Percentiles rank a stretch among this genome's conserved stretches.
Conservation (phyloP, 1,284 basidiomycete genomes). For the Takashimella tepidaria region DNA sequence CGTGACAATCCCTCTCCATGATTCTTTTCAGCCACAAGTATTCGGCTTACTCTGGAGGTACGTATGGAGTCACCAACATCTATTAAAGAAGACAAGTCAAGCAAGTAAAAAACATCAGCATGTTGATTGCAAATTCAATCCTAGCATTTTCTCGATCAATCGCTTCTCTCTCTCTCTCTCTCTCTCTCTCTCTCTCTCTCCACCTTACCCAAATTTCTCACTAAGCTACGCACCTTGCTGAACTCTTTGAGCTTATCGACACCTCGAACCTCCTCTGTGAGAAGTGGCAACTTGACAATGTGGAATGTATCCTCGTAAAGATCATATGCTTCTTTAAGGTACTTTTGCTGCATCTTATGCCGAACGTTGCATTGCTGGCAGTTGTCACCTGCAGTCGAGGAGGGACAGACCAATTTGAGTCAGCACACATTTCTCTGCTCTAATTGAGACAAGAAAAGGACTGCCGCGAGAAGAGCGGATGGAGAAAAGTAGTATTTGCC, state of each 20-base stretch:
- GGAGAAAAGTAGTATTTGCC: constrained; percentile 1
- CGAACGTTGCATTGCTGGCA: constrained; percentile 94
- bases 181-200: neutral
- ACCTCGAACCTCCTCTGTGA: constrained; percentile 95
- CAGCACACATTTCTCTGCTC: neutral
- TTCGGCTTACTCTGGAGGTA: constrained; percentile 19
- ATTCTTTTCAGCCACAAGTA: too few species aligned
- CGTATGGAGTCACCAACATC: constrained; percentile 26
- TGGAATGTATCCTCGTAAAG: constrained; percentile 97
- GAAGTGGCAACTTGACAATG: constrained; percentile 82
- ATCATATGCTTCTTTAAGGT: constrained; percentile 87
- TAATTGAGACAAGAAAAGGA: neutral
- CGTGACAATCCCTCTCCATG: too few species aligned
- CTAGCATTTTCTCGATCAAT: too few species aligned
- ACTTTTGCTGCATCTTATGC: constrained; percentile 97
- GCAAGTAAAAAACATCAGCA: too few species aligned
- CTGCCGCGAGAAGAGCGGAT: neutral
- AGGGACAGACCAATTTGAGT: neutral
- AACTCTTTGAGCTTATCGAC: constrained; percentile 88
- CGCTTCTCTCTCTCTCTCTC: neutral
- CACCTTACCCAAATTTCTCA: constrained; percentile 1
- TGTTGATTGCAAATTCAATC: too few species aligned
- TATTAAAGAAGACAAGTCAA: too few species aligned
- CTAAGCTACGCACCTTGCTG: constrained; percentile 60
- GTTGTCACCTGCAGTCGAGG: constrained; percentile 60